Conservation (phyloP, 805 yeast genomes). For the Sugiyamaella qingdaonensis region DNA sequence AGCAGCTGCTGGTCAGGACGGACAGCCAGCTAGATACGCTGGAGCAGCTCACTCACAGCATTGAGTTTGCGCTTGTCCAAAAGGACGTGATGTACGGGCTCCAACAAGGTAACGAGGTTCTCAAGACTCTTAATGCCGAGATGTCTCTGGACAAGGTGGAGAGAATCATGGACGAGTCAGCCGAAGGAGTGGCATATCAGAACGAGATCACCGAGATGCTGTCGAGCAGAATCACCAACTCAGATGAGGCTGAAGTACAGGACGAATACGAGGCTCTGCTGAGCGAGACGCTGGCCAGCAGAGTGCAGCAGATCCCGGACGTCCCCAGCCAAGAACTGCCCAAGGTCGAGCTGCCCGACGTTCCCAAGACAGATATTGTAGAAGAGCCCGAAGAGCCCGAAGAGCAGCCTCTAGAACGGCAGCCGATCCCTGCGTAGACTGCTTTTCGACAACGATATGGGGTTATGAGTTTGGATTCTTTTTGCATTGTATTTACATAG, state of each 20-base stretch:
- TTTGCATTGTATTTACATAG: background rate
- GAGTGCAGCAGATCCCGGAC: slow-evolving; percentile 7
- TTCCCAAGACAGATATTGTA: slow-evolving; percentile 7
- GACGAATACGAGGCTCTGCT: slow-evolving; percentile 31
- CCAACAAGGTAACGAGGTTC: slow-evolving; percentile 71
- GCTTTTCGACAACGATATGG: background rate
- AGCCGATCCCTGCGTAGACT: slow-evolving; percentile 17
- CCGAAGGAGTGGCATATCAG: slow-evolving; percentile 76
- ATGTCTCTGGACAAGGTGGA: slow-evolving; percentile 78
- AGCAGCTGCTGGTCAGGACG: slow-evolving; percentile 62
- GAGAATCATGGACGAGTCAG: slow-evolving; percentile 73
- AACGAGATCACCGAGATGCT: slow-evolving; percentile 43
- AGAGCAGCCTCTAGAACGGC: slow-evolving; percentile 8
- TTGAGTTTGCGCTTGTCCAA: slow-evolving; percentile 88
- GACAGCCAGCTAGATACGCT: slow-evolving; percentile 73
- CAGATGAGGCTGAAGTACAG: slow-evolving; percentile 33
- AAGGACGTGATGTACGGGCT: slow-evolving; percentile 78
- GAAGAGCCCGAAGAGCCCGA: slow-evolving; percentile 10
- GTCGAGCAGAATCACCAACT: slow-evolving; percentile 33
- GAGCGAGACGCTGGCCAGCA: slow-evolving; percentile 19
- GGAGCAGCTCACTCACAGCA: slow-evolving; percentile 55
- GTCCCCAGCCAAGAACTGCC: slow-evolving; percentile 10
- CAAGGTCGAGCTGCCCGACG: background rate
- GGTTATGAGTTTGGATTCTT: too few relatives aligned
- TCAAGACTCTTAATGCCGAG: slow-evolving; percentile 72